Conservation (phyloP, 805 yeast species). For the Candida qinlingensis region DNA sequence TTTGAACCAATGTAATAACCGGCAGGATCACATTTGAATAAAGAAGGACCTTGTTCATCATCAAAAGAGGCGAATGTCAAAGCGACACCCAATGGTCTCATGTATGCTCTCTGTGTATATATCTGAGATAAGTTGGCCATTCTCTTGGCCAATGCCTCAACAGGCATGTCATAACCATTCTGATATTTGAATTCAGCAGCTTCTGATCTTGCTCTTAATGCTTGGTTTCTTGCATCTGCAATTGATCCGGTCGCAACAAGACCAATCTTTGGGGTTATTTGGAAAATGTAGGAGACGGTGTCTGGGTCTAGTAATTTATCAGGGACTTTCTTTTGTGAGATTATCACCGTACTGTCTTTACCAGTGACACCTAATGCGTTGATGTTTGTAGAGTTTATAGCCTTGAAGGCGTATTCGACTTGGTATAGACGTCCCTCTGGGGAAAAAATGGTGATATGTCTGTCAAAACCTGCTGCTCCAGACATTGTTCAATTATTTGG, state of each 20-base stretch:
- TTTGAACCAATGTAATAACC: conserved; percentile 89
- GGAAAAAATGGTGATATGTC: conserved; percentile 97
- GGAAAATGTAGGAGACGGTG: conserved; percentile 83
- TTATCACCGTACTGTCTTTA: conserved; percentile 76
- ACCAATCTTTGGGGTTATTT: conserved; percentile 76
- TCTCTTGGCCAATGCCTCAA: conserved; percentile 85
- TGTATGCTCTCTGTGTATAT: conserved; percentile 95
- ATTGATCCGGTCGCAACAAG: conserved; percentile 92
- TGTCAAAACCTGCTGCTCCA: conserved; percentile 88
- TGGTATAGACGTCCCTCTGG: conserved; percentile 98
- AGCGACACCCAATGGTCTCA: conserved; percentile 97
- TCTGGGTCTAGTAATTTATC: conserved; percentile 86
- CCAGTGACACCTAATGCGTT: conserved; percentile 88
- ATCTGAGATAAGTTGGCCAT: conserved; percentile 95
- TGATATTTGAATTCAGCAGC: conserved; percentile 93
- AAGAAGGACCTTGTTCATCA: conserved; percentile 83
- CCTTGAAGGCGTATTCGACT: conserved; percentile 97
- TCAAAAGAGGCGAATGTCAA: conserved; percentile 83
- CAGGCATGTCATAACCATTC: conserved; percentile 96
- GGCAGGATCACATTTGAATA: conserved; percentile 95
- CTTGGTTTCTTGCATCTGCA: conserved; percentile 92
- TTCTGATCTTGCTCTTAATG: conserved; percentile 87
- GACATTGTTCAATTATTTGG: conserved; percentile 27
- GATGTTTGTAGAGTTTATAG: conserved; percentile 87
- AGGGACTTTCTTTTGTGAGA: conserved; percentile 94